Evolutionary conservation across 805 yeast genomes (phyloP).

Genomic region (Teunomyces lycoperdinae): DNA sequence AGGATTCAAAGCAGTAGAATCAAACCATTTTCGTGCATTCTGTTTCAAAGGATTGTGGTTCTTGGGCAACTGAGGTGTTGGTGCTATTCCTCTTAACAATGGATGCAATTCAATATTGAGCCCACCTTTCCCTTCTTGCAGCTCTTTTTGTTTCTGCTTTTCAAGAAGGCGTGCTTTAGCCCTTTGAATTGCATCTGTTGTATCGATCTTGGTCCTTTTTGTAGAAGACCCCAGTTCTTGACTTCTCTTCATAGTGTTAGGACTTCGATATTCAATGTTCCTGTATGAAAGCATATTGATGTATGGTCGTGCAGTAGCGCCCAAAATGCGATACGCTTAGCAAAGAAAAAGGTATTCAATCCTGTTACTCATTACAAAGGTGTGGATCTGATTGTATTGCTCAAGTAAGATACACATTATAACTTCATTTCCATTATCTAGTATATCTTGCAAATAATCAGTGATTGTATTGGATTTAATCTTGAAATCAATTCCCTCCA

Average conservation of each 20-base stretch:
- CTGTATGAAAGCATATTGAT: neutral
- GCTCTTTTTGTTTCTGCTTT: constrained; percentile 1
- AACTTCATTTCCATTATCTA: neutral
- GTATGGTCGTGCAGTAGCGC: no score
- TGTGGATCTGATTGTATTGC: neutral
- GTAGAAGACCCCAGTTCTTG: neutral
- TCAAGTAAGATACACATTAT: neutral
- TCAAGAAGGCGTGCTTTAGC: constrained; percentile 9
- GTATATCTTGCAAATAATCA: neutral
- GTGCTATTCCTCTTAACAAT: constrained; percentile 26
- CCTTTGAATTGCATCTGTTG: constrained; percentile 6
- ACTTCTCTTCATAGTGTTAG: neutral
- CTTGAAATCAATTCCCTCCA: neutral
- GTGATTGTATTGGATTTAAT: neutral
- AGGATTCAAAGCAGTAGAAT: constrained; percentile 36
- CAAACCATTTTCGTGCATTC: constrained; percentile 26
- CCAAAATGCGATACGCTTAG: neutral
- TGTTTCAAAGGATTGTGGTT: constrained; percentile 30
- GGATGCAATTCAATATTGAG: constrained; percentile 38
- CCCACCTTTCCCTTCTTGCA: constrained; percentile 17
- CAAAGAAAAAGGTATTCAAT: neutral
- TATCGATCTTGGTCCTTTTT: neutral
- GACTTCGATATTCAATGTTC: neutral
- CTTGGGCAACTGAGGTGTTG: constrained; percentile 23
- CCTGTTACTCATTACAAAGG: neutral